Evolutionary conservation across 257 asterid species (phyloP).

Genomic region (Solanum bulbocastanum): DNA sequence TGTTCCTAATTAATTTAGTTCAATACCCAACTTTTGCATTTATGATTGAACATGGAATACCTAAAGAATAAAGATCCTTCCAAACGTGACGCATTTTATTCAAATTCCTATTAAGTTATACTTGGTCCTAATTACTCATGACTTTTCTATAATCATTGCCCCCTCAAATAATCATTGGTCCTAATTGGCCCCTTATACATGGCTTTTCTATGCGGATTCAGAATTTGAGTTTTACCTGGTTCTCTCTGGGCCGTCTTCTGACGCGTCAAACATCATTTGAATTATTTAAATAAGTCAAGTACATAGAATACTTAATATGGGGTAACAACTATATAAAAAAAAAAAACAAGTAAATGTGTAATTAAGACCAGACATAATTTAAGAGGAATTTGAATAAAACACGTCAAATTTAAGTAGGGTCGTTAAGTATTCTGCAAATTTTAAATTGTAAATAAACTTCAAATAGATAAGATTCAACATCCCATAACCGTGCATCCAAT

Average conservation of each 20-base stretch:
- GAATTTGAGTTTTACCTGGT: no score
- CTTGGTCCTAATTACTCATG: background rate
- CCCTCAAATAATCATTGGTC: background rate
- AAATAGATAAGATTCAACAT: no score
- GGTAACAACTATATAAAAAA: no score
- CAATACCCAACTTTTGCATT: background rate
- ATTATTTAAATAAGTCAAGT: no score
- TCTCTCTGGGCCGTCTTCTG: fast-evolving
- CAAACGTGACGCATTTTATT: background rate
- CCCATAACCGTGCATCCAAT: no score
- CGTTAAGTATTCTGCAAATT: no score
- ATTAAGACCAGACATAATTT: no score
- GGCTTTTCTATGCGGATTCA: background rate
- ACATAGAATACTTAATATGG: no score
- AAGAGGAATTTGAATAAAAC: no score
- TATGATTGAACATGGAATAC: background rate
- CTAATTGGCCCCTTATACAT: background rate
- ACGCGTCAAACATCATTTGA: no score
- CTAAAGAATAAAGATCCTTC: background rate
- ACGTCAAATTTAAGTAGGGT: background rate
- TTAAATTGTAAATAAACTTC: background rate
- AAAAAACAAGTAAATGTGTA: no score
- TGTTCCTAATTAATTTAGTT: background rate
- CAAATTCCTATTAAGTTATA: background rate
- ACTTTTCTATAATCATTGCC: background rate